Conservation (phyloP, 805 yeast genomes). For the Candida palmyrensis region DNA sequence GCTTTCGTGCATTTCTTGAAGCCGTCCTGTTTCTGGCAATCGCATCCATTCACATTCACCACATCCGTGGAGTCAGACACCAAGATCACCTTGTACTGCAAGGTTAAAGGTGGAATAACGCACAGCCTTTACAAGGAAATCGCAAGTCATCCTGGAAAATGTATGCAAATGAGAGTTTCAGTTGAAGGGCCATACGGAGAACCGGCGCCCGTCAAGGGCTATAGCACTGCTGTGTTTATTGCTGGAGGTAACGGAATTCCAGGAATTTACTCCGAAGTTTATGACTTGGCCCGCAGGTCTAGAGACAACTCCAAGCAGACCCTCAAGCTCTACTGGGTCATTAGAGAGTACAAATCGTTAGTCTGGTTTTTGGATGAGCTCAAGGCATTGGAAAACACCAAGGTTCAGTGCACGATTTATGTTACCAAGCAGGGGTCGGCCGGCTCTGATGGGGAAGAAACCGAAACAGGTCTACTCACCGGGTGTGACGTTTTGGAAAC, state of each 20-base stretch:
- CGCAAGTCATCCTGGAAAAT: conserved; percentile 21
- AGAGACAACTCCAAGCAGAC: conserved; percentile 12
- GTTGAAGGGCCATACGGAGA: conserved; percentile 73
- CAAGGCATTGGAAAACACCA: conserved; percentile 8
- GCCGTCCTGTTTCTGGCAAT: conserved; percentile 36
- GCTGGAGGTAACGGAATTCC: conserved; percentile 80
- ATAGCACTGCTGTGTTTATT: conserved; percentile 50
- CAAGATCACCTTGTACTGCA: conserved; percentile 25
- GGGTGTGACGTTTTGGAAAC: not conserved
- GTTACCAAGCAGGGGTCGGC: conserved; percentile 14
- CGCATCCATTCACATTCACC: conserved; percentile 38
- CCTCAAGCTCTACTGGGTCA: conserved; percentile 54
- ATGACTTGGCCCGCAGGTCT: conserved; percentile 19
- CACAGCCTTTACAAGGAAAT: conserved; percentile 24
- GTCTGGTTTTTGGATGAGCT: conserved; percentile 39
- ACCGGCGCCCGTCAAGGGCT: conserved; percentile 41
- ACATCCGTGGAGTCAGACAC: conserved; percentile 13
- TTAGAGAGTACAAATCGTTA: conserved; percentile 44
- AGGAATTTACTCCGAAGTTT: conserved; percentile 42
- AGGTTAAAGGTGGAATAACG: conserved; percentile 35
- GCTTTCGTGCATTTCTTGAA: conserved; percentile 33
- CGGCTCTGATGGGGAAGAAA: not conserved
- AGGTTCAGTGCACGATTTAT: conserved; percentile 12
- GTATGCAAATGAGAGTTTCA: conserved; percentile 22
- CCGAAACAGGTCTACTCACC: too few relatives aligned